These are phyloP conservation scores for Pistacia integerrima DNA, from an alignment of 345 rosid species.

Conservation along the genomic window DNA sequence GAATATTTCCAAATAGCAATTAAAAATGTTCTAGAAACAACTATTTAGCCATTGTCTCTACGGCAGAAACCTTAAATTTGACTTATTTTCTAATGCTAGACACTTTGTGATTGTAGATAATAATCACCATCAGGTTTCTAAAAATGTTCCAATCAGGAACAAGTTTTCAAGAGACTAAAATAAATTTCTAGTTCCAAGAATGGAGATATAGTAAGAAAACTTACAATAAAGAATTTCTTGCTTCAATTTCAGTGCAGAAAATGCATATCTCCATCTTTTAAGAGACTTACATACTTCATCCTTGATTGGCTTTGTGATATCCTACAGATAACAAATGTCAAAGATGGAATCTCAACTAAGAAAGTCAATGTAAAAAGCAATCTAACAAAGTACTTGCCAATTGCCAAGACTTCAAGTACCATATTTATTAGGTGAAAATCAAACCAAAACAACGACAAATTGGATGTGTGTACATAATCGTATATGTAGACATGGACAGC, in stretches of 20 bases:
- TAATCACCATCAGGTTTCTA: not conserved
- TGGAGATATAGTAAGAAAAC: constrained; percentile 27
- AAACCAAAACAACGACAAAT: not conserved
- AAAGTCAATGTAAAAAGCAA: not conserved
- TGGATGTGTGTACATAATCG: not conserved
- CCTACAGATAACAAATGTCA: constrained; percentile 45
- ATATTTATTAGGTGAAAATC: not conserved
- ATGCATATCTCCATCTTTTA: constrained; percentile 77
- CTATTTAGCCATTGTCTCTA: not conserved
- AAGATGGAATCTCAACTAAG: constrained; percentile 13
- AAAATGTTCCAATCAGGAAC: not conserved
- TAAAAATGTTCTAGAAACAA: not conserved
- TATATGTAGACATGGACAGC: not conserved
- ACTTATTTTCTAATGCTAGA: not conserved
- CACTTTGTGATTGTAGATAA: no score
- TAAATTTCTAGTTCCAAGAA: constrained; percentile 1
- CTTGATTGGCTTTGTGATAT: constrained; percentile 77
- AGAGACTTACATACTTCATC: constrained; percentile 80
- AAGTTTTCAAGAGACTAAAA: not conserved
- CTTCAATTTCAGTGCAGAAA: constrained; percentile 85
- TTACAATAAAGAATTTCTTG: constrained; percentile 93
- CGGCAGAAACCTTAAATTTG: not conserved
- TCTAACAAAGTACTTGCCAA: not conserved
- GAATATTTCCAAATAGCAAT: constrained; percentile 3
- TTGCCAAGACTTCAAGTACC: not conserved